Evolutionary conservation across 768 basidiomycete genomes (phyloP).

Genomic region (Xanthoconium purpureum): DNA sequence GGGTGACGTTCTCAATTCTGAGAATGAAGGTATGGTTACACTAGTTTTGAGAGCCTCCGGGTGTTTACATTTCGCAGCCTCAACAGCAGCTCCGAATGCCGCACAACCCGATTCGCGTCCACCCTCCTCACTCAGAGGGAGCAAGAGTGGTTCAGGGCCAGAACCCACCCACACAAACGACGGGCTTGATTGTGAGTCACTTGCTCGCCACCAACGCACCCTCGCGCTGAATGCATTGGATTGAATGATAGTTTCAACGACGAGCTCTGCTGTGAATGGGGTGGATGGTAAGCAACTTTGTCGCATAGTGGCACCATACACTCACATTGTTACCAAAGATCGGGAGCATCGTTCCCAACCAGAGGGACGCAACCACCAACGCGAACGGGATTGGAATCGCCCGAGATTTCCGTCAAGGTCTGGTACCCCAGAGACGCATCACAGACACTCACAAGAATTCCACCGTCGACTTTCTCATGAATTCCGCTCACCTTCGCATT

Average conservation of each 20-base stretch:
- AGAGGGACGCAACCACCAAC: constrained; percentile 37
- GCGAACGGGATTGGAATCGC: constrained; percentile 49
- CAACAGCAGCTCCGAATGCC: constrained; percentile 10
- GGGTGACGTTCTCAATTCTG: constrained; percentile 52
- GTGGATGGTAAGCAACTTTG: constrained; percentile 23
- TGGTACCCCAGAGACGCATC: constrained; percentile 23
- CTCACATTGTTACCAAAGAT: constrained; percentile 19
- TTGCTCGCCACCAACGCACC: not conserved
- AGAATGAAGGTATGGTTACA: constrained; percentile 33
- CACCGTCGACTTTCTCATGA: constrained; percentile 30
- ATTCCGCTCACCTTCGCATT: constrained; percentile 24
- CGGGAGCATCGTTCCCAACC: constrained; percentile 29
- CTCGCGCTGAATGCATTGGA: not conserved
- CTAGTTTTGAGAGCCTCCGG: not conserved
- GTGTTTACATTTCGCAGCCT: constrained; percentile 5
- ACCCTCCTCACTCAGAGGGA: constrained; percentile 12
- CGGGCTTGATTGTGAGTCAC: constrained; percentile 19
- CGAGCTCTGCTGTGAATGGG: constrained; percentile 22
- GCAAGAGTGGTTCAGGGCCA: not conserved
- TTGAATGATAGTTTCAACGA: constrained; percentile 27
- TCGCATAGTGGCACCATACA: not conserved
- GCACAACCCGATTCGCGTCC: constrained; percentile 11
- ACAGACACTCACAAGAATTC: constrained; percentile 26
- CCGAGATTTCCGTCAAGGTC: constrained; percentile 28
- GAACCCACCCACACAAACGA: constrained; percentile 9